Evolutionary conservation across 495 filamentous ascomycete genomes (phyloP).

Genomic region (Hypoxylon cercidicola): DNA sequence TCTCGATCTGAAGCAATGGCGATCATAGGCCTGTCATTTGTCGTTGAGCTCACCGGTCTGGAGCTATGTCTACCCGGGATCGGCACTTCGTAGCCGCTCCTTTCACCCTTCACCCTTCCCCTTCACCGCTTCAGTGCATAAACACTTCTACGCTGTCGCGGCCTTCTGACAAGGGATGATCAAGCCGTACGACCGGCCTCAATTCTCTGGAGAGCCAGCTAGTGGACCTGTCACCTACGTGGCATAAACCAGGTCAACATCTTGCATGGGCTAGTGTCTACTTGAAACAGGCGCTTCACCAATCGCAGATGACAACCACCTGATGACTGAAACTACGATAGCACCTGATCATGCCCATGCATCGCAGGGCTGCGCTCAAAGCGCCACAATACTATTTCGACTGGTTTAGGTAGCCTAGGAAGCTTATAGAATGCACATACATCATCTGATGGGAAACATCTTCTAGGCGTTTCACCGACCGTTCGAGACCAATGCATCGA

Average conservation of each 20-base stretch:
- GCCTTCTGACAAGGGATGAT: constrained; percentile 13
- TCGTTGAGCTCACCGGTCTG: constrained; percentile 10
- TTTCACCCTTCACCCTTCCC: constrained; percentile 4
- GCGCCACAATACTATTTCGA: constrained; percentile 30
- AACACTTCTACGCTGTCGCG: constrained; percentile 18
- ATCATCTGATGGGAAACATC: constrained; percentile 36
- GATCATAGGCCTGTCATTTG: constrained; percentile 7
- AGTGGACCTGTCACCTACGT: constrained; percentile 36
- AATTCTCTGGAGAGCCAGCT: constrained; percentile 12
- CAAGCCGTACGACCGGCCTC: constrained; percentile 23
- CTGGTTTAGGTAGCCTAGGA: constrained; percentile 27
- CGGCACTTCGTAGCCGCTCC: constrained; percentile 18
- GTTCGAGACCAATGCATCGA: constrained; percentile 19
- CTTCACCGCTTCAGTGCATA: constrained; percentile 37
- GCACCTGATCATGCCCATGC: constrained; percentile 39
- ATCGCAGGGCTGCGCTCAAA: constrained; percentile 27
- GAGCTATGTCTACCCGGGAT: constrained; percentile 16
- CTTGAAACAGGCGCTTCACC: constrained; percentile 44
- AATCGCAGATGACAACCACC: constrained; percentile 21
- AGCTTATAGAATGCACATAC: constrained; percentile 19
- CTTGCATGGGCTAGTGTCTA: constrained; percentile 35
- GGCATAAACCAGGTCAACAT: constrained; percentile 34
- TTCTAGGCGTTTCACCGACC: neutral
- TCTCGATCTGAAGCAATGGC: constrained; percentile 13
- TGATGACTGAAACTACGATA: constrained; percentile 39